Base-by-base conservation (phyloP, 345 rosid genomes). In the Hypericum perforatum region DNA sequence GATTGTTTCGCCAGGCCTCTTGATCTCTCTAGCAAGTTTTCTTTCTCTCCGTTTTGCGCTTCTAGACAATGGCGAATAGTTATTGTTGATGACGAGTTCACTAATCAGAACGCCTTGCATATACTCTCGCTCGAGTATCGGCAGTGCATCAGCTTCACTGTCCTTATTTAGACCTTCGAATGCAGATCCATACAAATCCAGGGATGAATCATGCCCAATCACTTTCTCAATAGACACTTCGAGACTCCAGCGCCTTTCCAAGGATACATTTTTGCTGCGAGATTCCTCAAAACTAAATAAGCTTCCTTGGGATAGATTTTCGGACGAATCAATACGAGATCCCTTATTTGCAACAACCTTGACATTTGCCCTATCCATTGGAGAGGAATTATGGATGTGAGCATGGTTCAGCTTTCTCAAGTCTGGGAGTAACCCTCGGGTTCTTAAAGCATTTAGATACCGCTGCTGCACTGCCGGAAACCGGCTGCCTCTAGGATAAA, bases 221-320 rank as follows among this genome's bases (percentile, higher is more conserved):
- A 83, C 94, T 60, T 88, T 92, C 79, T 92, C 98, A 45, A 92
- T 80, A 49, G 95, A 82, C 15, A 88, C 98, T 74, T 92, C 96
- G 61, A 88, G 95, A 72, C 98, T 92, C 98, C 95, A 88, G 37
- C 95, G 86, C 67, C 98, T 81, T 63, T 92, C 90, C 52, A 92
- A 64, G 62, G 95, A 81, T 63, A 88, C 87, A 59, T 74, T 78
- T 56, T 76, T 79, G 43, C 67, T 67, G 9, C 76, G 80, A n/a
- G 95, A 80, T 53, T 85, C 88, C 64, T 92, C 90, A 47, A 91
- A 72, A 70, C 81, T 82, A 37, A 89, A 68, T 37, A 89, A 74
- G 66, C 65, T 89, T 54, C 90, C 80, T 62, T 83, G 79, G 48
- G 88, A 78, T 16, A 79, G 54, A 58, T 73, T 85, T 68, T 67